phyloP scores from a whole-genome alignment of 257 asterid species.

The Penstemon barbatus region DNA sequence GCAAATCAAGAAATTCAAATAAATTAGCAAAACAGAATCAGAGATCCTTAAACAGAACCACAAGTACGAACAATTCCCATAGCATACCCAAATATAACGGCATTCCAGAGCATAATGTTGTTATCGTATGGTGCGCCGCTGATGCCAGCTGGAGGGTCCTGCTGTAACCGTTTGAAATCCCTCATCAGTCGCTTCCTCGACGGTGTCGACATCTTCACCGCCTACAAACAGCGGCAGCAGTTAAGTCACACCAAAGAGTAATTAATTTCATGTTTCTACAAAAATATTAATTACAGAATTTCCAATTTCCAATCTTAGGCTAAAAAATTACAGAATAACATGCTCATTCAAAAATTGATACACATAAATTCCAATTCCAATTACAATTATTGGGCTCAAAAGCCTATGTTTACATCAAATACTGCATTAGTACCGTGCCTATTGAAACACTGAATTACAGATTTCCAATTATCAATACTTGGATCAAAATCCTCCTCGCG shows the following conservation, averaged over 20 bases:
- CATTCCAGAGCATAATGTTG: conserved; percentile 93
- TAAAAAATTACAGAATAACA: too few relatives aligned
- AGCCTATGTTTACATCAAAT: not conserved
- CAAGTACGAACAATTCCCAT: not conserved
- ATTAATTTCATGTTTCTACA: not conserved
- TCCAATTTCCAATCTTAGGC: too few relatives aligned
- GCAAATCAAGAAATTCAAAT: conserved; percentile 35
- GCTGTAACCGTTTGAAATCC: conserved; percentile 92
- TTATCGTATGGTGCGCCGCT: conserved; percentile 93
- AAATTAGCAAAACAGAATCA: conserved; percentile 12
- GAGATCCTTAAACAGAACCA: conserved; percentile 6
- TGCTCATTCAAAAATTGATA: not conserved
- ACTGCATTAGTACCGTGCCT: not conserved
- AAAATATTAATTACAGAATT: not conserved
- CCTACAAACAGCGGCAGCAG: conserved; percentile 30
- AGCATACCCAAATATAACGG: conserved; percentile 83
- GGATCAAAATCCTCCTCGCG: not conserved
- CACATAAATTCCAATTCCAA: not conserved
- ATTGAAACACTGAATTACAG: not conserved
- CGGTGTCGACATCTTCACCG: conserved; percentile 78
- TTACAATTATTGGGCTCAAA: not conserved
- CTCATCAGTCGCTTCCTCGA: conserved; percentile 91
- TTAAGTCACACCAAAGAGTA: not conserved
- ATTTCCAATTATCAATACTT: not conserved
- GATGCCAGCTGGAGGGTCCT: conserved; percentile 95